Conservation (phyloP, 495 filamentous ascomycete genomes). For the Podospora pseudopauciseta region DNA sequence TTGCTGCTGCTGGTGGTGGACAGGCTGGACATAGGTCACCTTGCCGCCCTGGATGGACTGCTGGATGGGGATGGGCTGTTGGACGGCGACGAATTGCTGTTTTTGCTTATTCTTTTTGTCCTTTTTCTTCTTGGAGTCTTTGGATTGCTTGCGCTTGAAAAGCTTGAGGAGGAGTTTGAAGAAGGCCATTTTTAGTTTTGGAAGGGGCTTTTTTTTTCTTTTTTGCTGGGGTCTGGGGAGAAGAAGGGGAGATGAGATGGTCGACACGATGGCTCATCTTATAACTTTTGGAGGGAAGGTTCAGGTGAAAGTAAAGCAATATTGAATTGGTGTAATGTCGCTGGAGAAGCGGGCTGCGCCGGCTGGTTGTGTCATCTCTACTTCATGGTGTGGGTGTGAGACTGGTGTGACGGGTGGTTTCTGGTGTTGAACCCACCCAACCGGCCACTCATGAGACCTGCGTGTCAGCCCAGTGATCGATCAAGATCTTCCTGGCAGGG, state of each 20-base stretch:
- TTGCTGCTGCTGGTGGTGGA: not conserved
- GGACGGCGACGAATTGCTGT: slow-evolving; percentile 1
- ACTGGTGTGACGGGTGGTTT: not conserved
- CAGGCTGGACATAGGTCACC: not conserved
- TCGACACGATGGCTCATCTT: not conserved
- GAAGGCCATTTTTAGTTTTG: slow-evolving; percentile 1
- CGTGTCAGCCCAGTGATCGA: no score
- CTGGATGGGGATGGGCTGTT: not conserved
- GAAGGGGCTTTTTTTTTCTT: not conserved
- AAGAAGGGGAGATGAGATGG: not conserved
- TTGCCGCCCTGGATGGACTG: slow-evolving; percentile 5
- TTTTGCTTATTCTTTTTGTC: not conserved
- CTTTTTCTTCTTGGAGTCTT: slow-evolving; percentile 6
- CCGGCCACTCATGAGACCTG: not conserved
- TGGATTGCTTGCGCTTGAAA: slow-evolving; percentile 9
- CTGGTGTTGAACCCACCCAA: not conserved
- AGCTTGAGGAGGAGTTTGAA: slow-evolving; percentile 7
- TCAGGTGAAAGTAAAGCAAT: not conserved
- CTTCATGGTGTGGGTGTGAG: not conserved
- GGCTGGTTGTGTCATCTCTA: not conserved
- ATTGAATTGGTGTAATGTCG: not conserved
- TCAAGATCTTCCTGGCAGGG: no score
- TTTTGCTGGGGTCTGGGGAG: not conserved
- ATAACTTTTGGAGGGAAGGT: not conserved
- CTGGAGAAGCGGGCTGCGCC: not conserved